phyloP scores from a whole-genome alignment of 2,329 filamentous ascomycete genomes.

The Cercospora sp. region DNA sequence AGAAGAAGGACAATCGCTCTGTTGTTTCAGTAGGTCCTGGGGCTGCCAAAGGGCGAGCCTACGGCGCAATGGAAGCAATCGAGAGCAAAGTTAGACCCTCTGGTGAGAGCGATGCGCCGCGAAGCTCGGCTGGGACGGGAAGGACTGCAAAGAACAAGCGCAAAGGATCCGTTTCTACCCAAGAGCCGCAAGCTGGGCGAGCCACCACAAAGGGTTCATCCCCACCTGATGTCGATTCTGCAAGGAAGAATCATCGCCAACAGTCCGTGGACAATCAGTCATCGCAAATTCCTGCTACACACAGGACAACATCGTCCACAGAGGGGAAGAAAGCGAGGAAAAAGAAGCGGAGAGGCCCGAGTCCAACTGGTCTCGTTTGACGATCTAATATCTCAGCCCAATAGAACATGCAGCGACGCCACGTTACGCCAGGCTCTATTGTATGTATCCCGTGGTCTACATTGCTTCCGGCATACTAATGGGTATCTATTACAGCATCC shows the following conservation, averaged over 20 bases:
- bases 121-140: neutral
- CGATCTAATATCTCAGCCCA: neutral
- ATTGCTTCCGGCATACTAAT: conserved; percentile 4
- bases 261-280: neutral
- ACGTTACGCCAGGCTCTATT: conserved; percentile 6
- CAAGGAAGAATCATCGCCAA: neutral
- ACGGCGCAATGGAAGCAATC: neutral
- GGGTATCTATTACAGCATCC: conserved; percentile 14
- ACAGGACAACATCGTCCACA: neutral
- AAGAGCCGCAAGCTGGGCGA: neutral
- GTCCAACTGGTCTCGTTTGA: conserved; percentile 9
- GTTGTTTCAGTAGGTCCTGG: neutral
- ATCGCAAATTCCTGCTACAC: neutral
- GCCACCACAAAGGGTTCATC: neutral
- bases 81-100: neutral
- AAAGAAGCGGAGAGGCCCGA: neutral
- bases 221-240: neutral
- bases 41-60: neutral
- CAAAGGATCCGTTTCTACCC: neutral
- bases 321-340: neutral
- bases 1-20: neutral
- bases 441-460: conserved; percentile 15
- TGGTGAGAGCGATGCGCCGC: neutral
- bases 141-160: neutral
- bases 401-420: neutral